Base-by-base conservation (phyloP, 2,329 filamentous ascomycete species). In the Graphium sp. region DNA sequence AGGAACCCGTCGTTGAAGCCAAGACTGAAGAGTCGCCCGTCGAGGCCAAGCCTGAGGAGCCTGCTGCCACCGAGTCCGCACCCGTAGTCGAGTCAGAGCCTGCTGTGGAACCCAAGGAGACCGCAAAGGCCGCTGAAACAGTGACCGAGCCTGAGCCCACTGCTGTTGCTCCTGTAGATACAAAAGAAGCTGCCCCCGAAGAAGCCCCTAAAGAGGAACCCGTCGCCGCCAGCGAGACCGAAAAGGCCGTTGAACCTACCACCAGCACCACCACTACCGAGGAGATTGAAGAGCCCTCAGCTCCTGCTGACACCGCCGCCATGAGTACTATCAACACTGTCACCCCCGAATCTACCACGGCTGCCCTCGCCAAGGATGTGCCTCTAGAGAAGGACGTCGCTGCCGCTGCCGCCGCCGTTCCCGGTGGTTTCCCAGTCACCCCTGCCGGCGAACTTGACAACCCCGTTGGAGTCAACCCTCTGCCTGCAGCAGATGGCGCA, bases 361-460 rank as follows among this genome's bases (percentile, higher is more conserved):
- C 74, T 39, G 63, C 60, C 23, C 61, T 85, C 48, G 8, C 6
- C 7, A 22, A 19, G 12, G 30, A 22, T 9, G 30, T 60, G 65
- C 66, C 12, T 77, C 85, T 5, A 83, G 84, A 41, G 81, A 93
- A 56, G 72, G 74, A 49, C 66, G 93, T 8, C 85, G 85, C 22
- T 16, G 29, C 31, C 12, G 48, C 49, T 26, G 44, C 52, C 28
- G 45, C 48, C 44, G 48, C 50, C 28, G 45, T 55, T 15, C 54
- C 59, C 8, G 58, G 58, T 23, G 47, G 50, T 22, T 66, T 63
- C 37, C 81, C 82, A 27, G 65, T 70, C 45, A 89, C 80, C 3
- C 80, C 83, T 24, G 49, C 56, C 26, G 47, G 48, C 26, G 59
- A 65, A 32, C 47, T 56, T 18, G 52, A 62, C n/a, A 20, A 32